Evolutionary conservation across 352 stramenopile genomes (phyloP).

Genomic region (Phytophthora foliorum): DNA sequence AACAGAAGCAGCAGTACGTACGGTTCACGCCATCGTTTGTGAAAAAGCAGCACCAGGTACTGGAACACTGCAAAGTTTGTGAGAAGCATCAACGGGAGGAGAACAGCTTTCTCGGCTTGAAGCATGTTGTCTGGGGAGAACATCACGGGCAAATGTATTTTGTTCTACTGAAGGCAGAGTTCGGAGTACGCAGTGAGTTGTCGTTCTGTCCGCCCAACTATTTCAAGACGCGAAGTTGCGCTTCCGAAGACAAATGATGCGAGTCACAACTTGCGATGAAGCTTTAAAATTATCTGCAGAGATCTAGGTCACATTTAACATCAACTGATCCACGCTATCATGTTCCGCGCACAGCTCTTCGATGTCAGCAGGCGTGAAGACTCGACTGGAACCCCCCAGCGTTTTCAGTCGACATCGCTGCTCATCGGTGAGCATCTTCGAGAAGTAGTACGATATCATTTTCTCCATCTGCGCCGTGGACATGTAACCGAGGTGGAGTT

Average conservation of each 20-base stretch:
- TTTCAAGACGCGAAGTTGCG: too few species aligned
- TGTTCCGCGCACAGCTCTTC: constrained; percentile 63
- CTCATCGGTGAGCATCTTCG: constrained; percentile 31
- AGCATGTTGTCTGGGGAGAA: constrained; percentile 8
- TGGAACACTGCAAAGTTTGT: constrained; percentile 47
- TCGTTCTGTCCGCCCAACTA: constrained; percentile 1
- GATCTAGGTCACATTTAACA: neutral
- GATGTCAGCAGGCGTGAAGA: constrained; percentile 47
- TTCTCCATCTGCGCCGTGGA: constrained; percentile 41
- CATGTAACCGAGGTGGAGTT: constrained; percentile 77
- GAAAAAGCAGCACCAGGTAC: constrained; percentile 44
- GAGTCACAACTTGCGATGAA: neutral
- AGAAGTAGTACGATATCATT: constrained; percentile 75
- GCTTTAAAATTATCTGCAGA: neutral
- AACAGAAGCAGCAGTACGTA: constrained; percentile 34
- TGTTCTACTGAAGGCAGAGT: neutral
- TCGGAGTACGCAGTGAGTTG: neutral
- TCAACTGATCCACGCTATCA: constrained; percentile 29
- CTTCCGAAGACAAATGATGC: too few species aligned
- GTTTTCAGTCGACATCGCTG: constrained; percentile 24
- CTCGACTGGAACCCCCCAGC: constrained; percentile 2
- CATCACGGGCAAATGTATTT: neutral
- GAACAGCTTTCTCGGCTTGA: constrained; percentile 10
- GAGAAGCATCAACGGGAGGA: constrained; percentile 38
- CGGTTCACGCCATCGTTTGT: constrained; percentile 30